Evolutionary conservation across 768 basidiomycete species (phyloP).

Genomic region (Candolleomyces efflorescens): DNA sequence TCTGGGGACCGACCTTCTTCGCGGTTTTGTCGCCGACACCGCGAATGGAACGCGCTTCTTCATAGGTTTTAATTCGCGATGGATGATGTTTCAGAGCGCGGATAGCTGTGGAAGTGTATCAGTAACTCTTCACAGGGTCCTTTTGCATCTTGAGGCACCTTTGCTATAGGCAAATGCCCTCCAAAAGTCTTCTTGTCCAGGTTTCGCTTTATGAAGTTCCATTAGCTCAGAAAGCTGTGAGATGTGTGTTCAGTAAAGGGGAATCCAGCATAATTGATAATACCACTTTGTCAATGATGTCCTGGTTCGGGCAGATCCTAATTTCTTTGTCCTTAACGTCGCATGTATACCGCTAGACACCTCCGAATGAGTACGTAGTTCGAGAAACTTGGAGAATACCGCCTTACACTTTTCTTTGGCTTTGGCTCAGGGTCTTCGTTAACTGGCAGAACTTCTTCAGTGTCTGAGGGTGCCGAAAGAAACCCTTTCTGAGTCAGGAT

Average conservation of each 20-base stretch:
- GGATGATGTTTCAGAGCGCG: constrained; percentile 52
- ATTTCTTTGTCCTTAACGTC: constrained; percentile 41
- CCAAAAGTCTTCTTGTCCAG: constrained; percentile 62
- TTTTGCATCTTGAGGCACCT: constrained; percentile 36
- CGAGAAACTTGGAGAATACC: neutral
- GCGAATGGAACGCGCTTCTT: constrained; percentile 54
- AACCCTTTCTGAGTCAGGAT: neutral
- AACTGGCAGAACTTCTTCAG: constrained; percentile 22
- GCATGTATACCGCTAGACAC: constrained; percentile 59
- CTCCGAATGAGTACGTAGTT: neutral
- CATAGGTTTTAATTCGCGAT: constrained; percentile 50
- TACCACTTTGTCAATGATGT: constrained; percentile 68
- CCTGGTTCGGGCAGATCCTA: constrained; percentile 55
- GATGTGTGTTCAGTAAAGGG: neutral
- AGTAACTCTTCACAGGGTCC: neutral
- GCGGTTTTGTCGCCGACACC: constrained; percentile 77
- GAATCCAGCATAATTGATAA: neutral
- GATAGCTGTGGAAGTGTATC: constrained; percentile 42
- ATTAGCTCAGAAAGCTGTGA: constrained; percentile 61
- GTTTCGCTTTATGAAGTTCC: constrained; percentile 59
- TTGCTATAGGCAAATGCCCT: constrained; percentile 61
- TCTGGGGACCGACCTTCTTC: constrained; percentile 44
- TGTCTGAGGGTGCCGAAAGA: constrained; percentile 1
- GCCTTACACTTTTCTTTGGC: constrained; percentile 13
- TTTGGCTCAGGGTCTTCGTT: neutral